Percentiles rank a stretch among this genome's conserved stretches.
Conservation (phyloP, 1,284 basidiomycete genomes). For the Ustanciosporium gigantosporum region DNA sequence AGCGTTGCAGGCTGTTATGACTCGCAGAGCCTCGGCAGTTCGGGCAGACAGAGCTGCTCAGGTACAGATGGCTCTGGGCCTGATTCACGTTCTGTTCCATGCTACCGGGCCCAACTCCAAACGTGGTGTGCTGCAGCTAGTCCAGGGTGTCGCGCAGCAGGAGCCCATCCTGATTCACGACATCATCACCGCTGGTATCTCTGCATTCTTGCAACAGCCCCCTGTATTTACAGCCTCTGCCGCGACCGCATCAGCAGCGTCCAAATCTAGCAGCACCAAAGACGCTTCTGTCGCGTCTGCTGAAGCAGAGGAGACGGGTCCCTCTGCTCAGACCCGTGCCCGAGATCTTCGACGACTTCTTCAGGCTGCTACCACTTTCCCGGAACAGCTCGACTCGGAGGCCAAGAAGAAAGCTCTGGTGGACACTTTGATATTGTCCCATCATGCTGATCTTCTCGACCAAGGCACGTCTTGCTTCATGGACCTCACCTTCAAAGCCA, state of each 20-base stretch:
- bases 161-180: slow-evolving; percentile 32
- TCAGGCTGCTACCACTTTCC: slow-evolving; percentile 35
- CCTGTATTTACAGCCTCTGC: slow-evolving; percentile 1
- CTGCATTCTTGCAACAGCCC: slow-evolving; percentile 23
- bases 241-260: slow-evolving; percentile 7
- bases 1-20: slow-evolving; percentile 29
- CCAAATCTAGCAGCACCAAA: slow-evolving; percentile 14
- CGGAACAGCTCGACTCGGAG: slow-evolving; percentile 15
- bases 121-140: slow-evolving; percentile 12
- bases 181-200: slow-evolving; percentile 31
- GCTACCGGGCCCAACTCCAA: slow-evolving; percentile 21
- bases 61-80: slow-evolving; percentile 25
- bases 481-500: slow-evolving; percentile 51
- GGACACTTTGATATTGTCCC: slow-evolving; percentile 54
- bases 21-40: slow-evolving; percentile 5
- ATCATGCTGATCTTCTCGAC: slow-evolving; percentile 45
- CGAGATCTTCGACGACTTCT: slow-evolving; percentile 39
- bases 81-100: slow-evolving; percentile 41
- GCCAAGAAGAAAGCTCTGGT: slow-evolving; percentile 37
- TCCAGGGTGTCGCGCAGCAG: slow-evolving; percentile 10
- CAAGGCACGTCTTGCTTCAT: slow-evolving; percentile 46
- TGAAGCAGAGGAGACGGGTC: slow-evolving; percentile 30
- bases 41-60: slow-evolving; percentile 25
- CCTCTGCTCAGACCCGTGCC: slow-evolving; percentile 27
- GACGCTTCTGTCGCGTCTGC: slow-evolving; percentile 6